These are phyloP conservation scores for Dendrobium chrysotoxum DNA, from an alignment of 106 monocot genomes.

Conservation along the genomic window DNA sequence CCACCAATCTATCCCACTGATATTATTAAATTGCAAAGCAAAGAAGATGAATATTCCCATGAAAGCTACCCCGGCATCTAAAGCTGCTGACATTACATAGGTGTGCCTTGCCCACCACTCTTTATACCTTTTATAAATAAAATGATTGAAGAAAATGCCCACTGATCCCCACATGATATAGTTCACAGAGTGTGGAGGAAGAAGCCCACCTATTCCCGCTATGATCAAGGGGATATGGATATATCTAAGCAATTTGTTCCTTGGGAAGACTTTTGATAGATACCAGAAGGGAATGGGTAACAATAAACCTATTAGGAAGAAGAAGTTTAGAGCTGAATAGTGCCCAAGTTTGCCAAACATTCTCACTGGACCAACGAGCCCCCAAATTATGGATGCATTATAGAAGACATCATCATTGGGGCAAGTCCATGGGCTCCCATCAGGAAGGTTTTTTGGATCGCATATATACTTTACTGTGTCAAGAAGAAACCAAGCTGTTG, in stretches of 20 bases:
- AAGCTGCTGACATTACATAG: conserved; percentile 39
- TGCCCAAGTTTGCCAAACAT: conserved; percentile 54
- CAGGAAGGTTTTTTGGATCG: conserved; percentile 39
- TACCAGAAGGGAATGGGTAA: conserved; percentile 67
- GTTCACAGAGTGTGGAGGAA: conserved; percentile 60
- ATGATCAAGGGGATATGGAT: conserved; percentile 72
- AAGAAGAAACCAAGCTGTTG: conserved; percentile 79
- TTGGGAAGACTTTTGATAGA: conserved; percentile 32
- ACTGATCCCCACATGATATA: conserved; percentile 57
- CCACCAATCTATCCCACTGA: conserved; percentile 45
- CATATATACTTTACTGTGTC: conserved; percentile 58
- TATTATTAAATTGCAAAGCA: conserved; percentile 33
- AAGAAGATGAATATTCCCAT: conserved; percentile 73
- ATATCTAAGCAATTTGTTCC: conserved; percentile 43
- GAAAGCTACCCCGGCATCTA: conserved; percentile 50
- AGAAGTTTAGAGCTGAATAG: conserved; percentile 36
- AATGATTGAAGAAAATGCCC: conserved; percentile 64
- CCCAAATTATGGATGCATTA: conserved; percentile 88
- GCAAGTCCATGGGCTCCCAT: conserved; percentile 87
- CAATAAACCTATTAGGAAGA: conserved; percentile 60
- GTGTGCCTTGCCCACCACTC: conserved; percentile 84
- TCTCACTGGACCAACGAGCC: conserved; percentile 60
- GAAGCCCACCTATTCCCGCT: conserved; percentile 42
- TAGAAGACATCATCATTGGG: conserved; percentile 56
- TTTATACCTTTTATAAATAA: conserved; percentile 41